Conservation (phyloP, 2,329 filamentous ascomycete genomes). For the Scopulariopsis brevicaulis region DNA sequence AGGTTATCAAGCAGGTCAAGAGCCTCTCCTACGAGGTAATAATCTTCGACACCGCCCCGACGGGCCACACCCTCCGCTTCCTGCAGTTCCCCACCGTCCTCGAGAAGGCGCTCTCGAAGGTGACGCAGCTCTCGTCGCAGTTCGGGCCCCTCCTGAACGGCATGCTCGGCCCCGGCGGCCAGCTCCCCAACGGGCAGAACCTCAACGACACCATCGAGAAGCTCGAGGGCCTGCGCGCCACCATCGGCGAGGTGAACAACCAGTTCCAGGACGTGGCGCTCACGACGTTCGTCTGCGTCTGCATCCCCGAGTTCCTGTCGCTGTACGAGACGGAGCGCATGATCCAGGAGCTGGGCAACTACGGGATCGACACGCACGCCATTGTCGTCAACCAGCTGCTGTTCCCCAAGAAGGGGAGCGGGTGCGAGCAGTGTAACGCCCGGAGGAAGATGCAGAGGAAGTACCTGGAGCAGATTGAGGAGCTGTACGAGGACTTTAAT, state of each 20-base stretch:
- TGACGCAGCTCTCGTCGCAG: slow-evolving; percentile 85
- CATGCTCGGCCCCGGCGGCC: slow-evolving; percentile 66
- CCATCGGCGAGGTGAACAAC: slow-evolving; percentile 89
- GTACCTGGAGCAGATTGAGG: slow-evolving; percentile 96
- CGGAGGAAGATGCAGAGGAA: slow-evolving; percentile 98
- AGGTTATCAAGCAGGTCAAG: slow-evolving; percentile 98
- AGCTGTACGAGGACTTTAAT: slow-evolving; percentile 92
- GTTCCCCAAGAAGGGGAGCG: slow-evolving; percentile 75
- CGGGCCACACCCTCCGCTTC: slow-evolving; percentile 95
- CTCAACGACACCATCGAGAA: slow-evolving; percentile 88
- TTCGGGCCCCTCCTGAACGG: slow-evolving; percentile 95
- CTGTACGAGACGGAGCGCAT: slow-evolving; percentile 98
- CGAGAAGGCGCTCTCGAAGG: slow-evolving; percentile 95
- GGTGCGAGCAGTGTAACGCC: slow-evolving; percentile 92
- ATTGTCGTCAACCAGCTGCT: slow-evolving; percentile 98
- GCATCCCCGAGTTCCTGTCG: slow-evolving; percentile 92
- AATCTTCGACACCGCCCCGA: slow-evolving; percentile 97
- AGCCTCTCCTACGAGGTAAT: slow-evolving; percentile 97
- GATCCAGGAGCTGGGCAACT: slow-evolving; percentile 94
- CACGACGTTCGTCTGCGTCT: slow-evolving; percentile 96
- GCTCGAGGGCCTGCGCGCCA: slow-evolving; percentile 85
- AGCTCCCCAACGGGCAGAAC: slow-evolving; percentile 82
- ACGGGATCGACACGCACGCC: slow-evolving; percentile 89
- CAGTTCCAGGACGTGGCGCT: slow-evolving; percentile 97
- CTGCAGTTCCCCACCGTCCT: slow-evolving; percentile 96